phyloP scores from a whole-genome alignment of 1,139 yeast species.

The Saccharomyces uvarum region DNA sequence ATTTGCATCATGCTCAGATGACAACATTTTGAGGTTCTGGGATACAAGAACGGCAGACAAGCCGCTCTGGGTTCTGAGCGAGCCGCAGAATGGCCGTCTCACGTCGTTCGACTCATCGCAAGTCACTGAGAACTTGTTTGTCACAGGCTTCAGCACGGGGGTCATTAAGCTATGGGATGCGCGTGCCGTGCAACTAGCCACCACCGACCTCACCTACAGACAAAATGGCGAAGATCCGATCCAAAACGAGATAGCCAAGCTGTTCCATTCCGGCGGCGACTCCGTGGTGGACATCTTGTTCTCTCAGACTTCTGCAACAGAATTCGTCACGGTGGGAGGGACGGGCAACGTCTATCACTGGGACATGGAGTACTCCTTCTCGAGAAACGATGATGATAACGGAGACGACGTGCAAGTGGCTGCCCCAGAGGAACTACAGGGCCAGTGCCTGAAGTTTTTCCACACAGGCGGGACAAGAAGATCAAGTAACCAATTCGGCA shows the following conservation, averaged over 20 bases:
- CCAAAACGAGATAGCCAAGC: conserved; percentile 23
- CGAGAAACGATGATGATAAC: conserved; percentile 21
- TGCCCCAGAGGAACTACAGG: conserved; percentile 23
- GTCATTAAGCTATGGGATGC: conserved; percentile 31
- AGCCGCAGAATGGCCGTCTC: conserved; percentile 26
- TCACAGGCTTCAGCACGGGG: conserved; percentile 30
- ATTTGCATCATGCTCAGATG: conserved; percentile 30
- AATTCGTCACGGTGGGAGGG: conserved; percentile 28
- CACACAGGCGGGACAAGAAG: conserved; percentile 29
- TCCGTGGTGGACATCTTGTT: conserved; percentile 29
- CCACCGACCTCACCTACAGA: conserved; percentile 19
- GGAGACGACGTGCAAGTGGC: conserved; percentile 14
- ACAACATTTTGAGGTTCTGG: conserved; percentile 28
- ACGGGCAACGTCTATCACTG: conserved; percentile 31
- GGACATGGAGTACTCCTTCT: conserved; percentile 27
- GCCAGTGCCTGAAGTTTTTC: conserved; percentile 26
- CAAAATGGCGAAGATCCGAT: conserved; percentile 27
- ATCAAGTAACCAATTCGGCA: conserved; percentile 13
- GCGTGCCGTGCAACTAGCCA: conserved; percentile 26
- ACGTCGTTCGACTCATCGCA: conserved; percentile 26
- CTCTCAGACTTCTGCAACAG: conserved; percentile 25
- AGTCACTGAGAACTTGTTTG: conserved; percentile 24
- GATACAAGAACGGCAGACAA: conserved; percentile 26
- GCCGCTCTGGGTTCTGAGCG: conserved; percentile 22
- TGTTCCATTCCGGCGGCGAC: conserved; percentile 29